Conservation (phyloP, 2,329 filamentous ascomycete genomes). For the Alternaria viburni region DNA sequence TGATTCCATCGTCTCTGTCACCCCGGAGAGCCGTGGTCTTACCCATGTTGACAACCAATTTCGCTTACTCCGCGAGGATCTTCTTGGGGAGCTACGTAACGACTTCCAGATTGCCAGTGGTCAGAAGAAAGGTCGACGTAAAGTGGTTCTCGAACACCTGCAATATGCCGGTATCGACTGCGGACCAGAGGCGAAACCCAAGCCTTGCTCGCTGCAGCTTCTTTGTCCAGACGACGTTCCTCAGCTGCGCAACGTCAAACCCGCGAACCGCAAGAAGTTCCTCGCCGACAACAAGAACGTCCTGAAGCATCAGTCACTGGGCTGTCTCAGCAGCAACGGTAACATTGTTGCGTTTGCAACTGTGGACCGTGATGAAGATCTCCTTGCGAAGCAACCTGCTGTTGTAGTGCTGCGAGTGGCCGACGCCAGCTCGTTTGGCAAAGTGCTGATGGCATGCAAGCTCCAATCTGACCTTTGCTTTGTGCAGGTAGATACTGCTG, state of each 20-base stretch:
- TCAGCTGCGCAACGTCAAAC: constrained; percentile 44
- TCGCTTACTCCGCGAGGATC: constrained; percentile 73
- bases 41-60: constrained; percentile 74
- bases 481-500: constrained; percentile 66
- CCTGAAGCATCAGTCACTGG: constrained; percentile 66
- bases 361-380: constrained; percentile 59
- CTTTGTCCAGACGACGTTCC: constrained; percentile 53
- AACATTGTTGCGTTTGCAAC: constrained; percentile 66
- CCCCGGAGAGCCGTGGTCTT: constrained; percentile 48
- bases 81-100: constrained; percentile 69
- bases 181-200: constrained; percentile 39
- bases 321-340: constrained; percentile 61
- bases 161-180: constrained; percentile 49
- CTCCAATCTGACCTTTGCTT: constrained; percentile 53
- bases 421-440: constrained; percentile 54
- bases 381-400: constrained; percentile 55
- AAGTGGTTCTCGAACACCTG: constrained; percentile 52
- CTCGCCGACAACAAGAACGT: constrained; percentile 56
- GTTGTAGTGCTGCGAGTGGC: constrained; percentile 60
- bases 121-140: constrained; percentile 55
- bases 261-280: constrained; percentile 50
- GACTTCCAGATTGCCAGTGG: constrained; percentile 62
- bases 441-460: constrained; percentile 51
- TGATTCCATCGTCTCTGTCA: constrained; percentile 55
- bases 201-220: constrained; percentile 50